Conservation (phyloP, 768 basidiomycete genomes). For the Termitomyces sp. region DNA sequence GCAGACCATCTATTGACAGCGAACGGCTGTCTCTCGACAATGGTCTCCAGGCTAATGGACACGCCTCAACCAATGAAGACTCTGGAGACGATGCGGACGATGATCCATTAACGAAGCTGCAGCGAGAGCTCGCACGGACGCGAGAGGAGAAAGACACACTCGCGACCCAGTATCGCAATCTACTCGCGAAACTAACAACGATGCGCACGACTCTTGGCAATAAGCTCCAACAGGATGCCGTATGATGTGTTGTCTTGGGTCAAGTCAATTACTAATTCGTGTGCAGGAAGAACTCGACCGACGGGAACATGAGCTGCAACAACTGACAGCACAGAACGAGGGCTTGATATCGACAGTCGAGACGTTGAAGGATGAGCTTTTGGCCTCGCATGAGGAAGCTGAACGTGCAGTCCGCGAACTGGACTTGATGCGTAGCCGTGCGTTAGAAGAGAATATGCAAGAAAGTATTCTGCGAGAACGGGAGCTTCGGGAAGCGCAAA, state of each 20-base stretch:
- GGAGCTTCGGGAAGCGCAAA: slow-evolving; percentile 74
- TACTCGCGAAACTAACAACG: slow-evolving; percentile 83
- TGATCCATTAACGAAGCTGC: slow-evolving; percentile 55
- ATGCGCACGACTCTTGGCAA: slow-evolving; percentile 94
- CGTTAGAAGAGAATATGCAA: slow-evolving; percentile 61
- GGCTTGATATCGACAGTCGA: slow-evolving; percentile 66
- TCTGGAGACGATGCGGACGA: slow-evolving; percentile 36
- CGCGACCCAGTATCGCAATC: slow-evolving; percentile 76
- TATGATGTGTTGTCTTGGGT: slow-evolving; percentile 28
- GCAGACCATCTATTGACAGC: slow-evolving; percentile 42
- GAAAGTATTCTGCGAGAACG: slow-evolving; percentile 69
- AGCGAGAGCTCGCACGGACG: slow-evolving; percentile 69
- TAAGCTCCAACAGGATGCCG: slow-evolving; percentile 94
- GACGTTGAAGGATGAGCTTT: slow-evolving; percentile 76
- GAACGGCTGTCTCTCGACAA: slow-evolving; percentile 31
- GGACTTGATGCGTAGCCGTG: slow-evolving; percentile 56
- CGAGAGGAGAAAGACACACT: slow-evolving; percentile 86
- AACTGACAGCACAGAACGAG: slow-evolving; percentile 72
- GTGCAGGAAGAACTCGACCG: slow-evolving; percentile 96
- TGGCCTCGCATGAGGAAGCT: slow-evolving; percentile 68
- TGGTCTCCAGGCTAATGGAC: slow-evolving; percentile 26
- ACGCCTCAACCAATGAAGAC: slow-evolving; percentile 21
- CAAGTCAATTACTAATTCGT: slow-evolving; percentile 10
- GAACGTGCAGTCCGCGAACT: slow-evolving; percentile 68
- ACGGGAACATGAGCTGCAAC: slow-evolving; percentile 77